Percentiles rank a stretch among this genome's conserved stretches.
Evolutionary conservation across 176 grass and related monocot species (phyloP).

Genomic region (Oryza meridionalis): DNA sequence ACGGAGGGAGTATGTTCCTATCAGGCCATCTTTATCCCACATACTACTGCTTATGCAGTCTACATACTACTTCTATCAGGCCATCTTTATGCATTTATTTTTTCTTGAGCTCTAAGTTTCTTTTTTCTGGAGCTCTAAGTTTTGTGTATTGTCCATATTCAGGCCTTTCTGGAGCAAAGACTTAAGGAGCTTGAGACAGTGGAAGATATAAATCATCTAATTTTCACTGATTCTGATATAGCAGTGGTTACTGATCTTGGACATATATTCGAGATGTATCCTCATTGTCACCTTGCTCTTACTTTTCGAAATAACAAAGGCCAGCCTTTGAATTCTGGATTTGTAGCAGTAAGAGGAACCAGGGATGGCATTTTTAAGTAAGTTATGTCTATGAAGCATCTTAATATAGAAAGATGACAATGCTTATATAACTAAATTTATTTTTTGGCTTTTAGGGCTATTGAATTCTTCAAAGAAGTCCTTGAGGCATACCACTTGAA

Average conservation of each 20-base stretch:
- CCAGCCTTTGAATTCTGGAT: slow-evolving; percentile 93
- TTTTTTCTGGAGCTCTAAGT: slow-evolving; percentile 11
- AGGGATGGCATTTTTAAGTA: slow-evolving; percentile 71
- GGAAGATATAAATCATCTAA: slow-evolving; percentile 50
- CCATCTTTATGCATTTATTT: slow-evolving; percentile 42
- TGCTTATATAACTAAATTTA: background rate
- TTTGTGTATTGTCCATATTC: slow-evolving; percentile 41
- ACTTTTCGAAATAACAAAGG: slow-evolving; percentile 94
- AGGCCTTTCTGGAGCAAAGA: slow-evolving; percentile 78
- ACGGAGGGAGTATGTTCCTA: too few relatives aligned
- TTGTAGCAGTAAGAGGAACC: slow-evolving; percentile 84
- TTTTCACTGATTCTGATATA: slow-evolving; percentile 91
- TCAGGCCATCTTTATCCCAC: too few relatives aligned
- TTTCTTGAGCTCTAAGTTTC: background rate
- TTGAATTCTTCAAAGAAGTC: slow-evolving; percentile 73
- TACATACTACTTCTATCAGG: slow-evolving; percentile 10
- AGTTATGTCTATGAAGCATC: slow-evolving; percentile 23
- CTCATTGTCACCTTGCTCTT: slow-evolving; percentile 78
- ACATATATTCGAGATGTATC: slow-evolving; percentile 75
- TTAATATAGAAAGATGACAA: background rate
- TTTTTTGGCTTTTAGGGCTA: slow-evolving; percentile 54
- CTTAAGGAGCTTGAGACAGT: slow-evolving; percentile 55
- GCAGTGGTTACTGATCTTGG: slow-evolving; percentile 76
- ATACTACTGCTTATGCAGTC: background rate
- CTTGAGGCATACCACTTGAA: slow-evolving; percentile 68